Base-by-base conservation (phyloP, 2,329 filamentous ascomycete species). In the Venturia asperata region DNA sequence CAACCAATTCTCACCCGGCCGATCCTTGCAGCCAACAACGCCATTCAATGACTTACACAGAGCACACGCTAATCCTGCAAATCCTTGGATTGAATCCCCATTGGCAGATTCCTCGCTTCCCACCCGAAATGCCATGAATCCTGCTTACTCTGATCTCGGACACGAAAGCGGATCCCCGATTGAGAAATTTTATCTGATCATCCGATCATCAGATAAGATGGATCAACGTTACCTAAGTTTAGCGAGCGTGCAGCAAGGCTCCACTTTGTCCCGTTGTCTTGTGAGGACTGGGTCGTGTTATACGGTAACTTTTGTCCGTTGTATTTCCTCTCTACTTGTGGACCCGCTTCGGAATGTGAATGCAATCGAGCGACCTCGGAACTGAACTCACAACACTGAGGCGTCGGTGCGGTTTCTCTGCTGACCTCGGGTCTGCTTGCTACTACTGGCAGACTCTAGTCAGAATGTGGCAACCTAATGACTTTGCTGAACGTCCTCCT, bases 171-270 rank as follows among this genome's bases (percentile, higher is more conserved):
- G n/a, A n/a, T n/a, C n/a, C 9, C n/a, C 21, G 21, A 6, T 11
- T 6, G 11, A 27, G 2, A n/a, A 37, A 4, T 58, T 37, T 37
- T 58, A 39, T 58, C 27, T 37, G 52, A 58, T 58, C 1, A 37
- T 37, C 30, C 13, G 52, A 56, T 56, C 27, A 58, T 58, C 52
- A 39, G 30, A 58, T 58, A 34, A 58, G 52, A 58, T 37, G 30
- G 30, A 6, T 58, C 9, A 2, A 10, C 19, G 9, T 58, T 58
- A 37, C 30, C 52, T 58, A 58, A 37, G n/a, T 34, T 37, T 10
- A n/a, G 52, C 52, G 52, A 37, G 30, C 19, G 27, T 5, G 27
- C 24, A 55, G 45, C n/a, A 21, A 21, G 15, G 24, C 49, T 56
- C 49, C 49, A 56, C 49, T 56, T 49, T 24, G 7, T 5, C 4